Percentiles rank a stretch among this genome's conserved stretches.
Evolutionary conservation across 2,329 filamentous ascomycete genomes (phyloP).

Genomic region (Curvularia eragrostidis): DNA sequence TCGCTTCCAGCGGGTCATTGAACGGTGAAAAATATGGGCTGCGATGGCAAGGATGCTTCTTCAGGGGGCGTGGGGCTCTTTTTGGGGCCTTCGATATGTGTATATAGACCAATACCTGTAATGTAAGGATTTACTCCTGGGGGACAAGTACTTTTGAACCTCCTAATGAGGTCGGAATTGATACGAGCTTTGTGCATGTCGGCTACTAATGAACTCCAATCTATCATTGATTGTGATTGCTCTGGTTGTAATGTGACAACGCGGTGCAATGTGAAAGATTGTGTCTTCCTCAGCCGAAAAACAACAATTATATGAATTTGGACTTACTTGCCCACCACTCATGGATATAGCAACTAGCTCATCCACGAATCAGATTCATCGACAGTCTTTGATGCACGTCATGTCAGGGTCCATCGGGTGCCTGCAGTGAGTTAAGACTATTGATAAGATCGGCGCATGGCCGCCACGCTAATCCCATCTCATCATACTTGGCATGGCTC

Average conservation of each 20-base stretch:
- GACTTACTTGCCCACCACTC: neutral
- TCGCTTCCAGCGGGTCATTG: neutral
- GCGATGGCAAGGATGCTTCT: neutral
- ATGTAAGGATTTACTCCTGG: slow-evolving; percentile 15
- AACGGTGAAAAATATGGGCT: slow-evolving; percentile 10
- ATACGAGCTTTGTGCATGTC: slow-evolving; percentile 23
- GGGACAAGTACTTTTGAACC: slow-evolving; percentile 12
- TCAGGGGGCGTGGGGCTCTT: neutral
- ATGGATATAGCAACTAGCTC: neutral
- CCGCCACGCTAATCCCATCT: neutral
- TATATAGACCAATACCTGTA: slow-evolving; percentile 38
- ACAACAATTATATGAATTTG: neutral
- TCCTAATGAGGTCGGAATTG: slow-evolving; percentile 29
- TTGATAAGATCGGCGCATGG: slow-evolving; percentile 1
- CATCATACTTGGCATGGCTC: neutral
- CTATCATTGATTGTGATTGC: neutral
- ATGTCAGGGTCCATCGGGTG: neutral
- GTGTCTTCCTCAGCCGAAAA: neutral
- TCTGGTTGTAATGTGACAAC: too few species aligned
- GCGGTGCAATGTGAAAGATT: neutral
- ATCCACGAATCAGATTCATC: neutral
- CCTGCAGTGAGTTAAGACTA: slow-evolving; percentile 1
- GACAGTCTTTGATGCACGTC: neutral
- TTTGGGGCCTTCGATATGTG: slow-evolving; percentile 26
- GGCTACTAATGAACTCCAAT: neutral